Evolutionary conservation across 805 yeast species (phyloP).

Genomic region (Tetrapisispora fleetii): DNA sequence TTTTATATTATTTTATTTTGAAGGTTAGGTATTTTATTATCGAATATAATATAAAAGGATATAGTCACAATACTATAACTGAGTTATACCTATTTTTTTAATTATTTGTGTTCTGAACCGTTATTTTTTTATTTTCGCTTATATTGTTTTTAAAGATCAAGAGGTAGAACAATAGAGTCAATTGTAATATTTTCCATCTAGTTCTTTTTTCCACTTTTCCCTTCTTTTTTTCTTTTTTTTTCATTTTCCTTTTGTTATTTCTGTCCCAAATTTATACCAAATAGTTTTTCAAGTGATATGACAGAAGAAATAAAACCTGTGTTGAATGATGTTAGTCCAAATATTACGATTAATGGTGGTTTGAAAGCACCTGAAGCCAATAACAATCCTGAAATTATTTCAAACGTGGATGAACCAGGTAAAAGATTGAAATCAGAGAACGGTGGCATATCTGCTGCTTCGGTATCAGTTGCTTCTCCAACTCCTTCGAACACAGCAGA

Average conservation of each 20-base stretch:
- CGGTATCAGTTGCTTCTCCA: neutral
- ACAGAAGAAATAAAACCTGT: constrained; percentile 1
- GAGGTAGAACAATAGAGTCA: too few relatives aligned
- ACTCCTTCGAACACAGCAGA: neutral
- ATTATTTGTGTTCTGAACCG: too few relatives aligned
- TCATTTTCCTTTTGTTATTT: too few relatives aligned
- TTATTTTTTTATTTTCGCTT: too few relatives aligned
- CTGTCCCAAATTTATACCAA: too few relatives aligned
- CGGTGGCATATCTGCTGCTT: neutral
- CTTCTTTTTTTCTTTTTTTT: too few relatives aligned
- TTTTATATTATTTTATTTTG: too few relatives aligned
- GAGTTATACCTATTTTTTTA: too few relatives aligned
- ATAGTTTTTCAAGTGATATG: neutral
- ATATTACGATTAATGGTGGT: neutral
- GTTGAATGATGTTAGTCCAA: constrained; percentile 1
- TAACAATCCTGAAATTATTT: neutral
- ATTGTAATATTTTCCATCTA: too few relatives aligned
- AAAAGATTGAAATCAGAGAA: neutral
- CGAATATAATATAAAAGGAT: neutral
- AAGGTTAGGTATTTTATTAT: neutral
- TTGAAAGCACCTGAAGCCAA: neutral
- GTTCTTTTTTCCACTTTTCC: too few relatives aligned
- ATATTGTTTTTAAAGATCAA: too few relatives aligned
- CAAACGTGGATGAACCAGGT: neutral
- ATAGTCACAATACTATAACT: too few relatives aligned